phyloP scores from a whole-genome alignment of 108 stramenopile genomes.

The Nitzschia sp. region DNA sequence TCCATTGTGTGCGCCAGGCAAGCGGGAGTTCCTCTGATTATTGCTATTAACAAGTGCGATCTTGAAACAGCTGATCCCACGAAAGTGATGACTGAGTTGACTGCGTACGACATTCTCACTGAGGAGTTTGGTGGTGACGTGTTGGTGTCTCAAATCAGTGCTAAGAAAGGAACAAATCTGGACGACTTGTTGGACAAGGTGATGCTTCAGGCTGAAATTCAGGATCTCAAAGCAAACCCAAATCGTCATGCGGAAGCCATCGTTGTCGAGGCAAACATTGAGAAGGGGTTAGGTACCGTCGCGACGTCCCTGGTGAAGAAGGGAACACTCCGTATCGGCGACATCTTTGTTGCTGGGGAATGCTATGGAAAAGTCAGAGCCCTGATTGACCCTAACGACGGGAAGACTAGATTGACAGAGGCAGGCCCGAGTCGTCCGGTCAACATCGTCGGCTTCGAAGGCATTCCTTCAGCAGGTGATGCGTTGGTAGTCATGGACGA shows the following conservation, averaged over 20 bases:
- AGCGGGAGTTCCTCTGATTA: constrained; percentile 93
- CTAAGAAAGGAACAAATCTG: constrained; percentile 88
- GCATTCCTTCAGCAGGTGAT: constrained; percentile 91
- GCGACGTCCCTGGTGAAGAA: constrained; percentile 94
- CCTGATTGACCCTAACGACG: constrained; percentile 71
- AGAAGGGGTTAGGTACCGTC: constrained; percentile 92
- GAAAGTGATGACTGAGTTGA: constrained; percentile 86
- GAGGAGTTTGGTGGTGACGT: constrained; percentile 96
- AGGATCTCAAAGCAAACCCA: constrained; percentile 92
- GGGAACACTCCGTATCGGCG: constrained; percentile 93
- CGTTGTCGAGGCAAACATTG: constrained; percentile 93
- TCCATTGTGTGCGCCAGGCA: constrained; percentile 92
- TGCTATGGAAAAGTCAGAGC: constrained; percentile 89
- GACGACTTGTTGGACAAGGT: constrained; percentile 93
- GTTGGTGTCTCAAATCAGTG: constrained; percentile 89
- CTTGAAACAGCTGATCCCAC: constrained; percentile 83
- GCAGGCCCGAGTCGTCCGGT: constrained; percentile 92
- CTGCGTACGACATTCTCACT: constrained; percentile 88
- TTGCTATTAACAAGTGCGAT: constrained; percentile 98
- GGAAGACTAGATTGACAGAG: constrained; percentile 82
- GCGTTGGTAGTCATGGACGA: constrained; percentile 77
- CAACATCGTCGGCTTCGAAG: constrained; percentile 84
- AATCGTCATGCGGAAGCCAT: constrained; percentile 89
- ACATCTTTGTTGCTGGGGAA: constrained; percentile 92
- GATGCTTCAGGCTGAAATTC: constrained; percentile 94